Percentiles rank a stretch among this genome's conserved stretches.
Evolutionary conservation across 805 yeast species (phyloP).

Genomic region (Starmerella apicola): DNA sequence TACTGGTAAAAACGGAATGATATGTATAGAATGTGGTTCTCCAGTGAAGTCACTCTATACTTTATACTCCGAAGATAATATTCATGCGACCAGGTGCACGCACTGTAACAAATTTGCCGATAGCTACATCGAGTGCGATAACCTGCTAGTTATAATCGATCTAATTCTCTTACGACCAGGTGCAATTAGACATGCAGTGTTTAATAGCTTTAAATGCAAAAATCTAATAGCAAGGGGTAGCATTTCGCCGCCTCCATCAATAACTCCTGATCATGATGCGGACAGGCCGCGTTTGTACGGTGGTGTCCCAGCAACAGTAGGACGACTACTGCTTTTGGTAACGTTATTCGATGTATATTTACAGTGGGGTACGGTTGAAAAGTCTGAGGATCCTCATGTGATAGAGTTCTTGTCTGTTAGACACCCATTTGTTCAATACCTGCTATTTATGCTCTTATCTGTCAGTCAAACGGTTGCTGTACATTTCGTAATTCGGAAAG

Average conservation of each 20-base stretch:
- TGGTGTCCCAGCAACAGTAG: constrained; percentile 3
- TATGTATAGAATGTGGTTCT: constrained; percentile 77
- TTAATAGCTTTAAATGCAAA: too few relatives aligned
- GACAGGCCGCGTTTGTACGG: too few relatives aligned
- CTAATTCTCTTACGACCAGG: constrained; percentile 72
- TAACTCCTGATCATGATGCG: too few relatives aligned
- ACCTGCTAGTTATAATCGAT: constrained; percentile 72
- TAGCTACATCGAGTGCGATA: constrained; percentile 81
- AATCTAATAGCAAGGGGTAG: too few relatives aligned
- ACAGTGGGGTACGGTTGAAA: constrained; percentile 85
- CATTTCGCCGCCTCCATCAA: too few relatives aligned
- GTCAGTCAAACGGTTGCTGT: constrained; percentile 26
- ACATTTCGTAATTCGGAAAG: constrained; percentile 29
- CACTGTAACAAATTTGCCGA: constrained; percentile 68
- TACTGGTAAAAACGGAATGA: too few relatives aligned
- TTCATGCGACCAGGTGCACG: constrained; percentile 64
- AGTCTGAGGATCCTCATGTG: constrained; percentile 27
- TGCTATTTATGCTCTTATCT: constrained; percentile 28
- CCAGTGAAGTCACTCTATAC: constrained; percentile 56
- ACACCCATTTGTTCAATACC: constrained; percentile 29
- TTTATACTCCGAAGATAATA: constrained; percentile 62
- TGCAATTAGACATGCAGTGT: constrained; percentile 68
- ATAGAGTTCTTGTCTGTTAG: constrained; percentile 21
- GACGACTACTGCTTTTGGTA: constrained; percentile 37
- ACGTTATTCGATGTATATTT: constrained; percentile 78